Percentiles rank a stretch among this genome's conserved stretches.
phyloP scores from a whole-genome alignment of 768 basidiomycete genomes.

The Boletus eberwhitei region DNA sequence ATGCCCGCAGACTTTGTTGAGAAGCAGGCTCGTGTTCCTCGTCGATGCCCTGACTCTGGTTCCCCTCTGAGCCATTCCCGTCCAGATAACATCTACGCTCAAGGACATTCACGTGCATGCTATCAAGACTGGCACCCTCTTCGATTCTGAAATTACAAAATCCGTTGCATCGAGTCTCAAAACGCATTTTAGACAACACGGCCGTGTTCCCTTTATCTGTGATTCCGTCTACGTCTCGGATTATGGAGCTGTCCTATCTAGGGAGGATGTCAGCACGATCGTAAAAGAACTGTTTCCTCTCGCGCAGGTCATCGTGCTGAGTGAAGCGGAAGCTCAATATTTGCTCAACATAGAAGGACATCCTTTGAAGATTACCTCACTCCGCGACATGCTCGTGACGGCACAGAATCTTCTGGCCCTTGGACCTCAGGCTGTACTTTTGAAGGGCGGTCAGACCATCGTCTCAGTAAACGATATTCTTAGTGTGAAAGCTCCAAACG shows the following conservation, averaged over 20 bases:
- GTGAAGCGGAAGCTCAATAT: not conserved
- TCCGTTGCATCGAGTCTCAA: not conserved
- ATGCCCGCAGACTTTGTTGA: not conserved
- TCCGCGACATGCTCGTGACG: not conserved
- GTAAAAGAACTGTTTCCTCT: not conserved
- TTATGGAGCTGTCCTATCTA: not conserved
- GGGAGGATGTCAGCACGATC: not conserved
- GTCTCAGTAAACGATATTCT: not conserved
- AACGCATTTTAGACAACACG: not conserved
- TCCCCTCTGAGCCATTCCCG: not conserved
- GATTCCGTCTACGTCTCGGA: not conserved
- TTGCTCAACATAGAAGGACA: not conserved
- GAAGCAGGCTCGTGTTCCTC: not conserved
- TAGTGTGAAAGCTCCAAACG: not conserved
- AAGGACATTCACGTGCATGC: not conserved
- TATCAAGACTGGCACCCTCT: constrained; percentile 1
- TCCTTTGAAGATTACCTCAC: not conserved
- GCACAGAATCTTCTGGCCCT: not conserved
- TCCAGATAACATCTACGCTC: not conserved
- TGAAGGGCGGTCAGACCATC: not conserved
- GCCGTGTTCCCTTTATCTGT: not conserved
- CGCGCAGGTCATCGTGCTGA: not conserved
- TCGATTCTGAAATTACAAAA: not conserved
- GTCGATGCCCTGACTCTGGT: not conserved
- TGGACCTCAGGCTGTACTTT: not conserved